These are phyloP conservation scores for Sphaerulina vaccinii DNA, from an alignment of 2,329 filamentous ascomycete genomes.

Conservation along the genomic window DNA sequence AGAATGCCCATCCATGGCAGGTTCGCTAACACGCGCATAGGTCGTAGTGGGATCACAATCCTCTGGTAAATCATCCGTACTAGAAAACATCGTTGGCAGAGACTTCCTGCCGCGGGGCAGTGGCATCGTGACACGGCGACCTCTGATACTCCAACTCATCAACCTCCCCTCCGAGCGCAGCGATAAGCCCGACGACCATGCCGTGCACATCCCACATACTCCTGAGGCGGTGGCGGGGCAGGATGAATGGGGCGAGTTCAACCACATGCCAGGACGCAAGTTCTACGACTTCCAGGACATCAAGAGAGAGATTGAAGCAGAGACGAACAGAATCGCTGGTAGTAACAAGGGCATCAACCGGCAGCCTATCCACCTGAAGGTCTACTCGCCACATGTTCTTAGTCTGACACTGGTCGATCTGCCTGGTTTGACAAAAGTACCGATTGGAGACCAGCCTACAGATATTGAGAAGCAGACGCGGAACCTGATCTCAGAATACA, in stretches of 20 bases:
- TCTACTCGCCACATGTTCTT: slow-evolving; percentile 94
- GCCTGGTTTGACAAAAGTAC: slow-evolving; percentile 92
- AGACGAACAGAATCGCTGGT: slow-evolving; percentile 90
- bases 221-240: slow-evolving; percentile 69
- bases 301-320: slow-evolving; percentile 93
- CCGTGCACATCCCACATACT: slow-evolving; percentile 69
- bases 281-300: slow-evolving; percentile 92
- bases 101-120: slow-evolving; percentile 96
- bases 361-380: slow-evolving; percentile 96
- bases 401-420: slow-evolving; percentile 95
- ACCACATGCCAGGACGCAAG: slow-evolving; percentile 84
- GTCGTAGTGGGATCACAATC: slow-evolving; percentile 98
- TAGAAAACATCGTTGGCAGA: slow-evolving; percentile 97
- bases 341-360: slow-evolving; percentile 98
- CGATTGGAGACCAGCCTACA: slow-evolving; percentile 93
- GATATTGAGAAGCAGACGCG: slow-evolving; percentile 99
- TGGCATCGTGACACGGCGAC: slow-evolving; percentile 91
- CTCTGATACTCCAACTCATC: slow-evolving; percentile 95
- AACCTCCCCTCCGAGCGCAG: slow-evolving; percentile 77
- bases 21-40: slow-evolving; percentile 49
- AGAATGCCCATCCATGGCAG: not conserved
- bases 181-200: slow-evolving; percentile 66
- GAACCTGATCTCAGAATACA: slow-evolving; percentile 95
- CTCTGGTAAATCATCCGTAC: slow-evolving; percentile 94
- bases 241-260: slow-evolving; percentile 88